Percentiles rank a stretch among this genome's conserved stretches.
Evolutionary conservation across 1,139 yeast genomes (phyloP).

Genomic region (Nadsonia commutata): DNA sequence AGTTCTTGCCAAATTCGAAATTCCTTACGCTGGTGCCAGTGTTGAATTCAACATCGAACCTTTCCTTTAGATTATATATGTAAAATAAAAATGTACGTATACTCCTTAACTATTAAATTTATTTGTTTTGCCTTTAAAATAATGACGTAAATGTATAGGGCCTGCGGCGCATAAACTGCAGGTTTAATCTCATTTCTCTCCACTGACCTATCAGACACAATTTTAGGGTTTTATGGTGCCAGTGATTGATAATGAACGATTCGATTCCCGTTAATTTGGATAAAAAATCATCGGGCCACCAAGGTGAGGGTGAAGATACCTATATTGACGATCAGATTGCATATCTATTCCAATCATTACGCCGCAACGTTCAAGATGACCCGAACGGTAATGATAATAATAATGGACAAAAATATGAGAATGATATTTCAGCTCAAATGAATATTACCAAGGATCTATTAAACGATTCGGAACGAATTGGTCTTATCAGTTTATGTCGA

Average conservation of each 20-base stretch:
- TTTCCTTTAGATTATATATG: constrained; percentile 7
- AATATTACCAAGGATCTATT: constrained; percentile 71
- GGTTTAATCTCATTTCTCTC: too few species aligned
- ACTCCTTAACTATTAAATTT: too few species aligned
- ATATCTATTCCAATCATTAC: background rate
- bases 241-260: too few species aligned
- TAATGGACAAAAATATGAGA: constrained; percentile 29
- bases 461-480: constrained; percentile 73
- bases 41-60: constrained; percentile 77
- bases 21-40: constrained; percentile 76
- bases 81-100: too few species aligned
- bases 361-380: background rate
- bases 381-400: background rate
- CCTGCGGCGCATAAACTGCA: too few species aligned
- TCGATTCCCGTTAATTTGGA: too few species aligned
- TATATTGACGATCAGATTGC: background rate
- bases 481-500: constrained; percentile 77
- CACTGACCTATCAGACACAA: too few species aligned
- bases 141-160: too few species aligned
- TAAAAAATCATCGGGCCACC: too few species aligned
- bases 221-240: too few species aligned
- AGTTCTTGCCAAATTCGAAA: constrained; percentile 71
- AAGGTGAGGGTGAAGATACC: too few species aligned
- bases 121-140: too few species aligned
- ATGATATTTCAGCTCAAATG: constrained; percentile 49